Percentiles rank a stretch among this genome's conserved stretches.
phyloP scores from a whole-genome alignment of 176 grass and related monocot species.

The Oryza brachyantha region DNA sequence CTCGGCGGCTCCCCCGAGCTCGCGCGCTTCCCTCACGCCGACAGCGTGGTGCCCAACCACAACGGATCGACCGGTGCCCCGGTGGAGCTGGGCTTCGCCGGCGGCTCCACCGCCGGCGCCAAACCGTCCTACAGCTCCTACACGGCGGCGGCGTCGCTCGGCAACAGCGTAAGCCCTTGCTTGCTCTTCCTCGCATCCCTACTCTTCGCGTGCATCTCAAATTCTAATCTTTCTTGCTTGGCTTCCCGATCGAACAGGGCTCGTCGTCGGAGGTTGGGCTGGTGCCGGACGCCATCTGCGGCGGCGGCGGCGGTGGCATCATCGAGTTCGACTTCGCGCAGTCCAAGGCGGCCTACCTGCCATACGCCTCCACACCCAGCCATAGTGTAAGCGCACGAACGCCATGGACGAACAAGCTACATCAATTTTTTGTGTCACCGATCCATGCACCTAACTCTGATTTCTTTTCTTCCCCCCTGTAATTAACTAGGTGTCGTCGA shows the following conservation, averaged over 20 bases:
- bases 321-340: slow-evolving; percentile 55
- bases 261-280: slow-evolving; percentile 71
- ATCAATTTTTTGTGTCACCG: not conserved
- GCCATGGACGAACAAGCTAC: not conserved
- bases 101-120: not conserved
- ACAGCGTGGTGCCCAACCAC: slow-evolving; percentile 59
- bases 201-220: not conserved
- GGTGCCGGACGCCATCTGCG: slow-evolving; percentile 59
- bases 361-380: slow-evolving; percentile 19
- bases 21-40: slow-evolving; percentile 34
- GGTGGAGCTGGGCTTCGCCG: slow-evolving; percentile 43
- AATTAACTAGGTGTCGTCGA: slow-evolving; percentile 30
- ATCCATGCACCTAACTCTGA: not conserved
- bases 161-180: slow-evolving; percentile 48
- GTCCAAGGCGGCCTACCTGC: slow-evolving; percentile 42
- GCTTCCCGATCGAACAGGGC: slow-evolving; percentile 33
- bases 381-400: slow-evolving; percentile 31
- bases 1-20: slow-evolving; percentile 36
- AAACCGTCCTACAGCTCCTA: slow-evolving; percentile 59
- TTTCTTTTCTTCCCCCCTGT: not conserved
- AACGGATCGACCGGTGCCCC: not conserved
- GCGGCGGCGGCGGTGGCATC: slow-evolving; percentile 12
- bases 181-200: not conserved
- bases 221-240: not conserved
- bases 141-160: slow-evolving; percentile 50